Conservation (phyloP, 2,329 filamentous ascomycete species). For the Alternaria gaisen region DNA sequence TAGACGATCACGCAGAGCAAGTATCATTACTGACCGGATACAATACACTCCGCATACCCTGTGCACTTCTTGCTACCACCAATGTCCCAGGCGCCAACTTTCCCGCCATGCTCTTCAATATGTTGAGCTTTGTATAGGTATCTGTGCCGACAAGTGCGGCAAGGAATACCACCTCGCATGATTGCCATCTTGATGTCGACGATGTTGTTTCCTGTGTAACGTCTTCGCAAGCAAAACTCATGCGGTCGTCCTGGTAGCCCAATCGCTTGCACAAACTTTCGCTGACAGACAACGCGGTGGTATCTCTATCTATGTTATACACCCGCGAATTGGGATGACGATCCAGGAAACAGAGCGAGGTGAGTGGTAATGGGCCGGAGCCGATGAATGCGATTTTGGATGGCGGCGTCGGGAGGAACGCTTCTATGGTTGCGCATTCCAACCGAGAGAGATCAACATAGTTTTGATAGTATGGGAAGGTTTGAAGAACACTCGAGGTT, state of each 20-base stretch:
- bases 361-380: slow-evolving; percentile 61
- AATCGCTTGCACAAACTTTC: slow-evolving; percentile 43
- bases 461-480: slow-evolving; percentile 61
- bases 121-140: slow-evolving; percentile 53
- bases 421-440: slow-evolving; percentile 55
- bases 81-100: slow-evolving; percentile 56
- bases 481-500: slow-evolving; percentile 1
- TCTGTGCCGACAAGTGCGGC: slow-evolving; percentile 60
- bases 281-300: slow-evolving; percentile 48
- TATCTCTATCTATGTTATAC: slow-evolving; percentile 56
- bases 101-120: slow-evolving; percentile 50
- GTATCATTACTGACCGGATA: slow-evolving; percentile 55
- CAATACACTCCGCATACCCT: slow-evolving; percentile 56
- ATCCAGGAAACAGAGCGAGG: slow-evolving; percentile 56
- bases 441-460: slow-evolving; percentile 60
- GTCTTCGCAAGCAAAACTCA: slow-evolving; percentile 53
- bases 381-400: slow-evolving; percentile 59
- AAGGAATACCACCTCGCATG: slow-evolving; percentile 60
- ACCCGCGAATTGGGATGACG: slow-evolving; percentile 44
- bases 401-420: slow-evolving; percentile 43
- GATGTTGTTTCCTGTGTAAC: slow-evolving; percentile 23
- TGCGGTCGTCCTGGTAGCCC: slow-evolving; percentile 47
- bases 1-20: background rate
- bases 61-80: slow-evolving; percentile 58
- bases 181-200: slow-evolving; percentile 33